Percentiles rank a stretch among this genome's conserved stretches.
These are phyloP conservation scores for Coriaria nepalensis DNA, from an alignment of 306 rosid genomes.

Conservation along the genomic window DNA sequence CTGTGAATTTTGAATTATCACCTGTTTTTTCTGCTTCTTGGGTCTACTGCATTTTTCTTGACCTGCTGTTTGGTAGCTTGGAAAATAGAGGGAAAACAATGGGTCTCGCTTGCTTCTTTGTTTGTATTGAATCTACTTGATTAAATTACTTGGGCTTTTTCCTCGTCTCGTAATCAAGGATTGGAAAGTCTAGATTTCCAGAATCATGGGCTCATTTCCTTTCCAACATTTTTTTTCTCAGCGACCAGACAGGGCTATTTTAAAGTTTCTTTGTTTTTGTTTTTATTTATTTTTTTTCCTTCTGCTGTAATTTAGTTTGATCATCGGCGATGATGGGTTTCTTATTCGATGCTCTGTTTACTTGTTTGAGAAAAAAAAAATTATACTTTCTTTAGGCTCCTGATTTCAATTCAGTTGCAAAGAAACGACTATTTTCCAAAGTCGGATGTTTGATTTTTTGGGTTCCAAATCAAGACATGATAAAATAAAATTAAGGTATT, in stretches of 20 bases:
- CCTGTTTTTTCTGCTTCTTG: slow-evolving; percentile 21
- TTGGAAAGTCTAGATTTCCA: slow-evolving; percentile 6
- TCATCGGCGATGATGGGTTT: slow-evolving; percentile 10
- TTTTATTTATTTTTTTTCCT: not conserved
- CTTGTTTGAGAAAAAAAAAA: slow-evolving; percentile 5
- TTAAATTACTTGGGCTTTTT: slow-evolving; percentile 19
- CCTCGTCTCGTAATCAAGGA: slow-evolving; percentile 4
- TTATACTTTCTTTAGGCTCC: no score
- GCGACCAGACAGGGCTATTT: slow-evolving; percentile 23
- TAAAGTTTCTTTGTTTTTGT: slow-evolving; percentile 11
- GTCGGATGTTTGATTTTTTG: no score
- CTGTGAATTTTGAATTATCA: no score
- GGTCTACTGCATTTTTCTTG: slow-evolving; percentile 19
- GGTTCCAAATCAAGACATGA: no score
- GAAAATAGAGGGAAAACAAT: slow-evolving; percentile 23
- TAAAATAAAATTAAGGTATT: no score
- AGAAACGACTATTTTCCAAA: not conserved
- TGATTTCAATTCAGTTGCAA: not conserved
- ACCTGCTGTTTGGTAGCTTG: slow-evolving; percentile 35
- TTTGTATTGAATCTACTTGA: slow-evolving; percentile 30
- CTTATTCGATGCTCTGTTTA: slow-evolving; percentile 16
- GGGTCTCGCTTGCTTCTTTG: slow-evolving; percentile 12
- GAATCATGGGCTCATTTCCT: slow-evolving; percentile 14
- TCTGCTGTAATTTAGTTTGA: slow-evolving; percentile 5
- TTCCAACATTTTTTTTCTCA: slow-evolving; percentile 27